Conservation (phyloP, 2,329 filamentous ascomycete species). For the Verticillium nonalfalfae region DNA sequence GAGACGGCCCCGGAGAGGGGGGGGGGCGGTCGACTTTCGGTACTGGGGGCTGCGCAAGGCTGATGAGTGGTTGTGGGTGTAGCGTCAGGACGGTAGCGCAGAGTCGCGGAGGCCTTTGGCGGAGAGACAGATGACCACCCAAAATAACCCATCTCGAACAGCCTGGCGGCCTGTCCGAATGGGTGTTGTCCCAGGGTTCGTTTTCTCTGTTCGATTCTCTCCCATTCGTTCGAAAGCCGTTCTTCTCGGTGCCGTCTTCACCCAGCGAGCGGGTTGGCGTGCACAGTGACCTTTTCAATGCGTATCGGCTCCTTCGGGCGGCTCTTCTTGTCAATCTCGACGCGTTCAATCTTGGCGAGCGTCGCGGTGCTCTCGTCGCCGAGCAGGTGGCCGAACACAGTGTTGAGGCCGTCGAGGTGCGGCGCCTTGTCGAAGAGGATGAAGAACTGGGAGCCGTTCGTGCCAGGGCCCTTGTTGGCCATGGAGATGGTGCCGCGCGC, state of each 20-base stretch:
- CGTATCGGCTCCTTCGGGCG: conserved; percentile 59
- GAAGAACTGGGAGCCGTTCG: conserved; percentile 79
- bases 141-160: too few relatives aligned
- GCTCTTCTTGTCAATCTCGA: conserved; percentile 73
- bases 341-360: conserved; percentile 62
- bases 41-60: conserved; percentile 1
- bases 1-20: conserved; percentile 7
- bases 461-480: conserved; percentile 70
- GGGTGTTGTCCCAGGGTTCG: too few relatives aligned
- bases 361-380: conserved; percentile 59
- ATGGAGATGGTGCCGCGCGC: conserved; percentile 66
- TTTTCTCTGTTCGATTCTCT: too few relatives aligned
- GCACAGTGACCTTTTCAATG: conserved; percentile 66
- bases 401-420: conserved; percentile 79
- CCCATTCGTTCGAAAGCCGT: too few relatives aligned
- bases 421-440: conserved; percentile 70
- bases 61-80: neutral
- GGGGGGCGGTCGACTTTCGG: conserved; percentile 4
- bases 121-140: too few relatives aligned
- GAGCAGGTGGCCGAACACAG: conserved; percentile 71
- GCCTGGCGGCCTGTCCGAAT: too few relatives aligned
- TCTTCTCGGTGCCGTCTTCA: conserved; percentile 22
- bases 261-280: conserved; percentile 71
- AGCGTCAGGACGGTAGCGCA: neutral
- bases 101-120: neutral